phyloP scores from a whole-genome alignment of 768 basidiomycete genomes.

The Russula emetica region DNA sequence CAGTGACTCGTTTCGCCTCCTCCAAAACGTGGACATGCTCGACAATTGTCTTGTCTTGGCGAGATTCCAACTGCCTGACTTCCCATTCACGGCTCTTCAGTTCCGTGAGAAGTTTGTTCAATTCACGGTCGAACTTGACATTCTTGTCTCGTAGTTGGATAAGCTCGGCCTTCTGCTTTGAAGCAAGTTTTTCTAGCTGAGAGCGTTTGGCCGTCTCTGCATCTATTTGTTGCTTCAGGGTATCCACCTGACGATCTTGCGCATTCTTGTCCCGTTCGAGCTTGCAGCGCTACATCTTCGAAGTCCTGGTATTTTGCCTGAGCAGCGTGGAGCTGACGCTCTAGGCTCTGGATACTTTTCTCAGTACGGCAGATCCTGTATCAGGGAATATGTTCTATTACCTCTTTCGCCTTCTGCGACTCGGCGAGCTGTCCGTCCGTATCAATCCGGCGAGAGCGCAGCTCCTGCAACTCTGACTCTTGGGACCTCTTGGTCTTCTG shows the following conservation, averaged over 20 bases:
- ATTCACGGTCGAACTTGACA: conserved; percentile 68
- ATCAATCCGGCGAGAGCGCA: conserved; percentile 67
- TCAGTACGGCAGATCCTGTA: conserved; percentile 6
- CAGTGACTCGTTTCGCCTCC: conserved; percentile 91
- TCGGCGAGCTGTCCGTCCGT: conserved; percentile 61
- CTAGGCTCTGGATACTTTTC: conserved; percentile 50
- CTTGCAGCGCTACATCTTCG: conserved; percentile 83
- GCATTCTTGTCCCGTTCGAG: conserved; percentile 78
- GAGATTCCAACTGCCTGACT: conserved; percentile 76
- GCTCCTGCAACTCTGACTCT: conserved; percentile 67
- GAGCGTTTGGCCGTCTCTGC: conserved; percentile 65
- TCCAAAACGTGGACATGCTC: conserved; percentile 96
- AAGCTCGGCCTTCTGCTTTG: conserved; percentile 66
- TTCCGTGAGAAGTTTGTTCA: conserved; percentile 76
- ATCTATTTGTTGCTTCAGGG: conserved; percentile 66
- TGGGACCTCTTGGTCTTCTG: conserved; percentile 64
- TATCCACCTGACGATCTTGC: conserved; percentile 68
- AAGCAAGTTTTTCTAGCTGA: conserved; percentile 64
- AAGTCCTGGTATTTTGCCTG: conserved; percentile 78
- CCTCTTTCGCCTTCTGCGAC: conserved; percentile 67
- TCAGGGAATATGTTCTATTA: conserved; percentile 34
- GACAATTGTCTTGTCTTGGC: conserved; percentile 96
- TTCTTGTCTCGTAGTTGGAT: conserved; percentile 62
- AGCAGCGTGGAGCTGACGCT: conserved; percentile 67
- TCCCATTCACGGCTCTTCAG: conserved; percentile 82